Evolutionary conservation across 805 yeast genomes (phyloP).

Genomic region (Priceomyces melissophilus): DNA sequence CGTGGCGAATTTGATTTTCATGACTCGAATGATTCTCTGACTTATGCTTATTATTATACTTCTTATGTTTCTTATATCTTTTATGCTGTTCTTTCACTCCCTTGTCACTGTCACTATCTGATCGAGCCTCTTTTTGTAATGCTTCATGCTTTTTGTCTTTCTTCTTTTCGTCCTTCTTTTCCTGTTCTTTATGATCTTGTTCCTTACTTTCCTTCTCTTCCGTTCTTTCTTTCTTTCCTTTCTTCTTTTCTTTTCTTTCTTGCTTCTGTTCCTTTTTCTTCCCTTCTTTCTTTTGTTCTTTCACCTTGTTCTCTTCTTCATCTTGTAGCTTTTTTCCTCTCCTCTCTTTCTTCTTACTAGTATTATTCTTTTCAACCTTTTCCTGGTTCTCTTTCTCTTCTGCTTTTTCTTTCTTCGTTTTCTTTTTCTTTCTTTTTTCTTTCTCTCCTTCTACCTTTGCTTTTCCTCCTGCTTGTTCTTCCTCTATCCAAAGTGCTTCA

Average conservation of each 20-base stretch:
- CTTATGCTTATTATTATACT: no score
- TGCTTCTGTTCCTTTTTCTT: neutral
- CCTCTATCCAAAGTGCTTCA: neutral
- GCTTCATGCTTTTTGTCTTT: no score
- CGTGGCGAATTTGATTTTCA: no score
- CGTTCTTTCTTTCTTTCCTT: neutral
- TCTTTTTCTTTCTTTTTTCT: conserved; percentile 1
- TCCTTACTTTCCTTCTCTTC: neutral
- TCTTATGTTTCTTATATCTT: neutral
- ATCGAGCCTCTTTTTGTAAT: no score
- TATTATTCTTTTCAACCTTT: neutral
- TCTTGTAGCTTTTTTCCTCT: neutral
- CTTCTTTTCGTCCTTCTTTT: no score
- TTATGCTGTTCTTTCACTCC: neutral
- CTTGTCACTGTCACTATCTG: no score
- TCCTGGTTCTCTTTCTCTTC: neutral
- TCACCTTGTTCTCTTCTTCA: conserved; percentile 4
- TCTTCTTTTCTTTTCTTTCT: neutral
- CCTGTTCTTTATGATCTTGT: neutral
- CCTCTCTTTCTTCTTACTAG: neutral
- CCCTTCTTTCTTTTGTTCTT: conserved; percentile 2
- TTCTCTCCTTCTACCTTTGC: neutral
- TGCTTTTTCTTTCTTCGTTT: neutral
- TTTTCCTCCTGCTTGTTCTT: neutral
- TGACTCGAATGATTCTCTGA: no score